Base-by-base conservation (phyloP, 2,329 filamentous ascomycete genomes). In the Aspergillus proliferans region DNA sequence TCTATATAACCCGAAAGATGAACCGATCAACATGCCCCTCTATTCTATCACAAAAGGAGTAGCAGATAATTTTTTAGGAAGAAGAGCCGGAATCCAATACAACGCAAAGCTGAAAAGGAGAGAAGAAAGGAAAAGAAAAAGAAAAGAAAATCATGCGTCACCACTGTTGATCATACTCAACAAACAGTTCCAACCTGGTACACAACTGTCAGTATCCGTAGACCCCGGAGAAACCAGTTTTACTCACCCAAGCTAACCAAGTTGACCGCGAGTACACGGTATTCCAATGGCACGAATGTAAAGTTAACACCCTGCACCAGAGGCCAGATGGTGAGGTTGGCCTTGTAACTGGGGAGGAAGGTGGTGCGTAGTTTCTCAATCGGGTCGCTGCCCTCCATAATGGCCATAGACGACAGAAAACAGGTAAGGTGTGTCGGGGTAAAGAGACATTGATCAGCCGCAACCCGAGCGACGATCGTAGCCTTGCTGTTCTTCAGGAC, bases 261-360 rank as follows among this genome's bases (percentile, higher is more conserved):
- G 63, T 96, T 96, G 60, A 95, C 91, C 53, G 95, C 85, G 59
- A 95, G 73, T 39, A 96, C 82, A 51, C 90, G 80, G 71, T 92
- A 84, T 65, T 94, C 82, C 54, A 94, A 75, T 44, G 91, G 91
- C 54, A 95, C 81, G 55, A 93, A 80, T 62, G 86, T 86, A 74
- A 96, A 96, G 76, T 96, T 96, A 63, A 85, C 77, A 47, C 85
- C 76, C 74, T 96, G 91, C 48, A 94, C 88, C 58, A 75, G 75
- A 3, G 91, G 91, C 91, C 91, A 96, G 48, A 96, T 71, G 74
- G 88, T 80, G 78, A 88, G 89, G 74, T 95, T 96, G 67, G 88
- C 85, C 67, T 79, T 79, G 62, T 95, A 80, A 28, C 87, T 87
- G 10, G 80, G 77, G 57, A 72, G 69, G 72, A 90, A 96, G 52